A percentile compares a stretch with the other conserved stretches of the same genome.
Conservation (phyloP, 257 asterid species). For the Ballota nigra region DNA sequence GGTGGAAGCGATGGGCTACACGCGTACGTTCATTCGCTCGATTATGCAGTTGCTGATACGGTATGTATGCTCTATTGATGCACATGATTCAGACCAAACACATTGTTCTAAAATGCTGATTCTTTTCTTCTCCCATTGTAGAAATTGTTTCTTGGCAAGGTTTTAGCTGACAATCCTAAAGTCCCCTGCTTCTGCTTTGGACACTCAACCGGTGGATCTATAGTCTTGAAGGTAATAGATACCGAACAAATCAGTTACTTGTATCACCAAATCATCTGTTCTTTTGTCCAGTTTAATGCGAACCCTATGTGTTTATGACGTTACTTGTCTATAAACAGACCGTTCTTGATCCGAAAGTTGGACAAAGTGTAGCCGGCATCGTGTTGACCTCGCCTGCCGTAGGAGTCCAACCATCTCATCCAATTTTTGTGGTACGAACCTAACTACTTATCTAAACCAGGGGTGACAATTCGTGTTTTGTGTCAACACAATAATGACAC, state of each 20-base stretch:
- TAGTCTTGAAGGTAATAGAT: constrained; percentile 66
- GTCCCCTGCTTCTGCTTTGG: constrained; percentile 88
- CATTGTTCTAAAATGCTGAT: not conserved
- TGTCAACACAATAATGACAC: too few relatives aligned
- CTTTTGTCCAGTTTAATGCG: not conserved
- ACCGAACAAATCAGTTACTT: not conserved
- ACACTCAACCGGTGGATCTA: constrained; percentile 95
- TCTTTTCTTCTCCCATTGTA: constrained; percentile 15
- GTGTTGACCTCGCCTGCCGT: constrained; percentile 93
- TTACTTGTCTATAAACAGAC: constrained; percentile 44
- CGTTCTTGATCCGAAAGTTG: constrained; percentile 70
- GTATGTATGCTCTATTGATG: constrained; percentile 44
- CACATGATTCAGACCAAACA: not conserved
- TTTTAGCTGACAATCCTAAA: constrained; percentile 59
- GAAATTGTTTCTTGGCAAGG: constrained; percentile 64
- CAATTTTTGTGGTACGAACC: constrained; percentile 58
- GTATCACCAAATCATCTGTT: not conserved
- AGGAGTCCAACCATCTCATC: constrained; percentile 90
- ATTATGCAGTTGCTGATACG: constrained; percentile 70
- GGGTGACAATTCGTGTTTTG: too few relatives aligned
- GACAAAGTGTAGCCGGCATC: constrained; percentile 53
- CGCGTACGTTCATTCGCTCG: constrained; percentile 84
- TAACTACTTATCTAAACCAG: not conserved
- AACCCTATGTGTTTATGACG: not conserved
- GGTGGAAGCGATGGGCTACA: constrained; percentile 98